A percentile compares a stretch with the other conserved stretches of the same genome.
phyloP scores from a whole-genome alignment of 176 grass and related monocot species.

The Eleusine indica region DNA sequence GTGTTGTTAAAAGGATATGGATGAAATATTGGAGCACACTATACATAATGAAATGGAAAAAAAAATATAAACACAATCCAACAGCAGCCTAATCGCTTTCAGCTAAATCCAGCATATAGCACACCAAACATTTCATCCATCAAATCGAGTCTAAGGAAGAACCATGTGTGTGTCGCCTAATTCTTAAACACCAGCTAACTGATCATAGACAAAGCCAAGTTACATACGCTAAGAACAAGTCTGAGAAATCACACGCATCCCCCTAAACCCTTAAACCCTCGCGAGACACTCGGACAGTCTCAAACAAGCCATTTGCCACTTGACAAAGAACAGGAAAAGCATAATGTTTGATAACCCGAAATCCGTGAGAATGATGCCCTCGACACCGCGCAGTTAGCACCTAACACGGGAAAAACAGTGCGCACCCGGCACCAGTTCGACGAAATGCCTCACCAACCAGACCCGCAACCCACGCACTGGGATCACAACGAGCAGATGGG shows the following conservation, averaged over 20 bases:
- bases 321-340: background rate
- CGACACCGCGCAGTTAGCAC: background rate
- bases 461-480: background rate
- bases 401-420: background rate
- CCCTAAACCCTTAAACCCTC: slow-evolving; percentile 33
- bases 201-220: background rate
- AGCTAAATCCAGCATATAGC: background rate
- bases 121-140: background rate
- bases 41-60: background rate
- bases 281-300: background rate
- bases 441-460: slow-evolving; percentile 41
- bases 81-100: background rate
- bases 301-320: background rate
- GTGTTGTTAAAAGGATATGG: no score
- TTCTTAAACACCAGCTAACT: background rate
- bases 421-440: slow-evolving; percentile 49
- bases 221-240: background rate
- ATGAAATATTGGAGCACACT: background rate
- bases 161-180: background rate
- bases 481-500: background rate
- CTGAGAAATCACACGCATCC: background rate
- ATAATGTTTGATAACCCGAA: background rate
- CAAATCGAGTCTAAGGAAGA: background rate
- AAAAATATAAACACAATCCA: background rate
- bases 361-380: background rate